Conservation (phyloP, 257 asterid genomes). For the Nicotiana knightiana region DNA sequence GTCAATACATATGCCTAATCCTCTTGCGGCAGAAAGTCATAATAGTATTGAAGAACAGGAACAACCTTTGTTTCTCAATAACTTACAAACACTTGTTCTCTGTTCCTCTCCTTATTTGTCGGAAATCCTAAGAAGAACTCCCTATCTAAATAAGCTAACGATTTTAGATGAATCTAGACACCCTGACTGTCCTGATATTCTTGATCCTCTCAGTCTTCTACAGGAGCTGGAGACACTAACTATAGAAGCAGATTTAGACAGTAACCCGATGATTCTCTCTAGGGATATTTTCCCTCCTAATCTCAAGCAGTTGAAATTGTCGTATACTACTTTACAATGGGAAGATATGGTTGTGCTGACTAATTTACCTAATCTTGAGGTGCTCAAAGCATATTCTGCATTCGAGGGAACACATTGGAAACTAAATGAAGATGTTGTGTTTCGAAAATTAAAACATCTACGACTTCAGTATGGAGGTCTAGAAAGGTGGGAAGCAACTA, state of each 20-base stretch:
- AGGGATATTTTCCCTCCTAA: neutral
- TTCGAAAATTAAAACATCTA: neutral
- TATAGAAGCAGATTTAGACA: neutral
- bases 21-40: neutral
- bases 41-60: neutral
- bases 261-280: neutral
- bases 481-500: neutral
- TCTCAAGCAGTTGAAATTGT: neutral
- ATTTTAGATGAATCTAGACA: no score
- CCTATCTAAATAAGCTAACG: neutral
- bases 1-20: neutral
- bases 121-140: neutral
- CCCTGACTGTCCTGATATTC: neutral
- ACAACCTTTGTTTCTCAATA: neutral
- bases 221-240: neutral
- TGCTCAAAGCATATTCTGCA: neutral
- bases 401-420: neutral
- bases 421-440: neutral
- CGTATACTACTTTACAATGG: neutral
- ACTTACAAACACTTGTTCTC: neutral
- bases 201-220: neutral
- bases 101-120: neutral
- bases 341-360: neutral
- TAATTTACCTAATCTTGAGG: conserved; percentile 8
- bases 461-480: accelerated